Conservation (phyloP, 768 basidiomycete species). For the Lentinula boryana region DNA sequence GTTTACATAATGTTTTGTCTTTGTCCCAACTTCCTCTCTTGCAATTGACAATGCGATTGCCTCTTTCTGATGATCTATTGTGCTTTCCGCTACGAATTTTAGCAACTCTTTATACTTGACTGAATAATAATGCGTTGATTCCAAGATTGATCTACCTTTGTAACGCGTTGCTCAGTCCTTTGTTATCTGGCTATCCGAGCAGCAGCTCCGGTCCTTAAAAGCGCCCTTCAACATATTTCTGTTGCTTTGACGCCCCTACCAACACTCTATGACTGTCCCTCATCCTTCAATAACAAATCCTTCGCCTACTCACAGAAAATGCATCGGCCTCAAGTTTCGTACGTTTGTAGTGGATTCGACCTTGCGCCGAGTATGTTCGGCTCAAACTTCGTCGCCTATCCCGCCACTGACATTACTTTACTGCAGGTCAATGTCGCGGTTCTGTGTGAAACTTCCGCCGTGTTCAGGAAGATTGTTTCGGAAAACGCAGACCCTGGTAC, state of each 20-base stretch:
- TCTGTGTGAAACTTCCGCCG: not conserved
- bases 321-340: not conserved
- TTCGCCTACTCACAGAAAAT: not conserved
- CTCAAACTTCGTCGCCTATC: not conserved
- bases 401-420: not conserved
- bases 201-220: not conserved
- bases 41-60: no score
- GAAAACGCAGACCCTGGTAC: constrained; percentile 13
- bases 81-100: not conserved
- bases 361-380: not conserved
- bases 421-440: not conserved
- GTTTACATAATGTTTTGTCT: no score
- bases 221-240: not conserved
- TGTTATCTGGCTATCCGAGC: not conserved
- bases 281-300: not conserved
- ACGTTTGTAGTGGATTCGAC: not conserved
- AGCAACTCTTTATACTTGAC: not conserved
- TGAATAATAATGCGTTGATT: not conserved
- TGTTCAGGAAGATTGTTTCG: not conserved
- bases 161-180: not conserved
- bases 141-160: not conserved
- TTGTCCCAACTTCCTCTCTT: no score
- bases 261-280: not conserved
- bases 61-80: not conserved
- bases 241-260: not conserved